A percentile compares a stretch with the other conserved stretches of the same genome.
These are phyloP conservation scores for Geosmithia putterillii DNA, from an alignment of 2,329 filamentous ascomycete species.

Conservation along the genomic window DNA sequence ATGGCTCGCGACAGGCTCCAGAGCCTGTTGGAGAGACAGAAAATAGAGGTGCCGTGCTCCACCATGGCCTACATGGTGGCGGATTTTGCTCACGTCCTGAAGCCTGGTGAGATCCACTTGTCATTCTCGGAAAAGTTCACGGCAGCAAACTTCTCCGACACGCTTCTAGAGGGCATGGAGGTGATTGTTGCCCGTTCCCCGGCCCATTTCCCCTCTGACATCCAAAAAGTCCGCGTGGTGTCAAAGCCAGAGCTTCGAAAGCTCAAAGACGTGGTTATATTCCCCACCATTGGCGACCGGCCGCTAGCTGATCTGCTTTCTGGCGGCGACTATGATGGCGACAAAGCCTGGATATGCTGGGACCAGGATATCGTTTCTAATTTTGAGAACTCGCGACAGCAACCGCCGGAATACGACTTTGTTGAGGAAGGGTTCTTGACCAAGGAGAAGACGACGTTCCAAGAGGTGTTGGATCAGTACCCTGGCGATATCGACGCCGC, in stretches of 20 bases:
- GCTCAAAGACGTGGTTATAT: slow-evolving; percentile 70
- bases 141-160: slow-evolving; percentile 37
- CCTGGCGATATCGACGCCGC: slow-evolving; percentile 14
- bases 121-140: slow-evolving; percentile 57
- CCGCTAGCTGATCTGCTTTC: slow-evolving; percentile 61
- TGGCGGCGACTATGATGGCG: slow-evolving; percentile 74
- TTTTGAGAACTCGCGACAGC: slow-evolving; percentile 46
- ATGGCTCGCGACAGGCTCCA: slow-evolving; percentile 38
- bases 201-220: slow-evolving; percentile 57
- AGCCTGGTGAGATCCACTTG: slow-evolving; percentile 55
- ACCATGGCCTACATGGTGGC: slow-evolving; percentile 55
- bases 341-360: slow-evolving; percentile 69
- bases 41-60: slow-evolving; percentile 48
- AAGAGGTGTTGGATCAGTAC: slow-evolving; percentile 21
- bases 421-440: slow-evolving; percentile 31
- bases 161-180: slow-evolving; percentile 41
- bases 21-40: slow-evolving; percentile 44
- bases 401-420: slow-evolving; percentile 23
- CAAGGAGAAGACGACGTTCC: slow-evolving; percentile 33
- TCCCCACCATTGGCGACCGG: slow-evolving; percentile 47
- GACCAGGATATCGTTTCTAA: slow-evolving; percentile 50
- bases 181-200: slow-evolving; percentile 59
- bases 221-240: slow-evolving; percentile 54
- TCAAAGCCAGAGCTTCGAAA: slow-evolving; percentile 48
- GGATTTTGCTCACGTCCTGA: slow-evolving; percentile 49